Conservation (phyloP, 441 rosid species). For the Populus hybrid region DNA sequence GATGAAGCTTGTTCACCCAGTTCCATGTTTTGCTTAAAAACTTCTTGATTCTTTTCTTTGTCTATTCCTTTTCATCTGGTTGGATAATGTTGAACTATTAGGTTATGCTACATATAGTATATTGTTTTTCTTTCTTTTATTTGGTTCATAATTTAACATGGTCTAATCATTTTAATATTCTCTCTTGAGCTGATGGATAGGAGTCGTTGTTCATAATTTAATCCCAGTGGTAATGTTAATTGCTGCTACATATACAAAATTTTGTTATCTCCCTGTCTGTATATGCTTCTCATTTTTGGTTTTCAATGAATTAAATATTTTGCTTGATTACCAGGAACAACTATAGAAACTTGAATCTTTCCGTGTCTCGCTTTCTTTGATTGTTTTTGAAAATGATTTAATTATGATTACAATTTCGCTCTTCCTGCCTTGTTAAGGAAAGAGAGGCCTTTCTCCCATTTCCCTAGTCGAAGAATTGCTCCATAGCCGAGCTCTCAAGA, state of each 20-base stretch:
- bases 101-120: not conserved
- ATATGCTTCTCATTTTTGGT: not conserved
- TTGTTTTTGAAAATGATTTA: too few species aligned
- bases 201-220: too few species aligned
- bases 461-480: not conserved
- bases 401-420: not conserved
- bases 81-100: conserved; percentile 18
- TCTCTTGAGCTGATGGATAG: not conserved
- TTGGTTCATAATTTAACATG: too few species aligned
- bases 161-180: not conserved
- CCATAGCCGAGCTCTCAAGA: not conserved
- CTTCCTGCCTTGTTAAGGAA: too few species aligned
- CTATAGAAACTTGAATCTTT: too few species aligned
- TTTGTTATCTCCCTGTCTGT: not conserved
- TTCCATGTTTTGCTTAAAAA: not conserved
- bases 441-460: too few species aligned
- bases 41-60: conserved; percentile 9
- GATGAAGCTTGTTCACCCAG: not conserved
- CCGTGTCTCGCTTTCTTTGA: too few species aligned
- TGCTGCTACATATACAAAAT: too few species aligned
- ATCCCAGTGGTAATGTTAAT: not conserved
- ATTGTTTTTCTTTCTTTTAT: not conserved
- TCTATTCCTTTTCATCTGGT: not conserved
- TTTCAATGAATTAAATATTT: not conserved
- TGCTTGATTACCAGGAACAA: too few species aligned